A percentile compares a stretch with the other conserved stretches of the same genome.
Conservation (phyloP, 768 basidiomycete genomes). For the Lactarius hatsudake region DNA sequence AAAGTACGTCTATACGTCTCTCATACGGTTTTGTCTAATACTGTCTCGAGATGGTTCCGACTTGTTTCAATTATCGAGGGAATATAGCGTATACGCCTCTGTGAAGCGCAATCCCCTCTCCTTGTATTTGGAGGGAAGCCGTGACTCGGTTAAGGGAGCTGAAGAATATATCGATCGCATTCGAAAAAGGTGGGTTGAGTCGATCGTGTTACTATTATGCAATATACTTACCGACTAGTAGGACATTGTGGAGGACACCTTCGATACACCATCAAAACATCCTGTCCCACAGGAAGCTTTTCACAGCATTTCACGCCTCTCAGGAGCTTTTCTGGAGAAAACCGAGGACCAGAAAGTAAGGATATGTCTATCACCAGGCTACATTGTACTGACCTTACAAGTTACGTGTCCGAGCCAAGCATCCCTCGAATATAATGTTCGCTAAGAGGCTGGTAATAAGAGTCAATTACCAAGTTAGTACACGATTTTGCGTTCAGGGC, state of each 20-base stretch:
- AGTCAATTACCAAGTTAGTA: slow-evolving; percentile 42
- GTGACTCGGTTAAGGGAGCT: slow-evolving; percentile 49
- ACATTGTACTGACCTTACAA: slow-evolving; percentile 30
- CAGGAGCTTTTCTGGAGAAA: slow-evolving; percentile 62
- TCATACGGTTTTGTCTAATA: slow-evolving; percentile 15
- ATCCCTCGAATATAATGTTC: slow-evolving; percentile 37
- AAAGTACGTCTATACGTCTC: slow-evolving; percentile 43
- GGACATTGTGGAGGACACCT: slow-evolving; percentile 35
- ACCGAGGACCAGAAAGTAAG: slow-evolving; percentile 42
- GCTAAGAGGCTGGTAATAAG: slow-evolving; percentile 56
- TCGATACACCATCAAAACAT: slow-evolving; percentile 44
- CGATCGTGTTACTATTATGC: background rate
- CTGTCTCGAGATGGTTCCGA: slow-evolving; percentile 55
- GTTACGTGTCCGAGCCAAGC: slow-evolving; percentile 56
- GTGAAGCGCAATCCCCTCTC: slow-evolving; percentile 54
- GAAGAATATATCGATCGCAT: slow-evolving; percentile 45
- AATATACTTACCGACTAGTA: slow-evolving; percentile 19
- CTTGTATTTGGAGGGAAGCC: slow-evolving; percentile 57
- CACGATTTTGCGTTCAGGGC: background rate
- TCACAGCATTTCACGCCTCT: slow-evolving; percentile 61
- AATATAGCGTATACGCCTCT: slow-evolving; percentile 60
- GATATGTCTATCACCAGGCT: slow-evolving; percentile 34
- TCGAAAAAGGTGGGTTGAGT: slow-evolving; percentile 45
- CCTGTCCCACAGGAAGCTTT: slow-evolving; percentile 48
- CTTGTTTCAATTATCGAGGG: slow-evolving; percentile 55